phyloP scores from a whole-genome alignment of 495 filamentous ascomycete species.

The Trichoderma erinaceum region DNA sequence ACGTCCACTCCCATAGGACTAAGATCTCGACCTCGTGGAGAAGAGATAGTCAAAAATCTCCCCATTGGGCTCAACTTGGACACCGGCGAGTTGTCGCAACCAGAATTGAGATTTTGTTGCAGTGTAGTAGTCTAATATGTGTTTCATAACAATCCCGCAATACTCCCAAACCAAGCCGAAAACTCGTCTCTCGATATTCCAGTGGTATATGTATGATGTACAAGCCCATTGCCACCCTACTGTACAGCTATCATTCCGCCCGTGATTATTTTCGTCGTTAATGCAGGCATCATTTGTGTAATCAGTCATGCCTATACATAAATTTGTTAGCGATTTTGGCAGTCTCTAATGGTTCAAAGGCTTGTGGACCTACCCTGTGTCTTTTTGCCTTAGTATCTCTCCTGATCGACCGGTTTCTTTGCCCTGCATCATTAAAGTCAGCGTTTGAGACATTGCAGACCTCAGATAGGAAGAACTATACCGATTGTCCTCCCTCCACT shows the following conservation, averaged over 20 bases:
- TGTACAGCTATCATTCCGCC: neutral
- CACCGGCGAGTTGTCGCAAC: neutral
- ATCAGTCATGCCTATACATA: conserved; percentile 20
- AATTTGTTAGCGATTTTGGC: neutral
- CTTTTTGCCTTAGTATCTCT: conserved; percentile 71
- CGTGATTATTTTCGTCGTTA: conserved; percentile 1
- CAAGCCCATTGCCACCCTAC: conserved; percentile 13
- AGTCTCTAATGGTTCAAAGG: neutral
- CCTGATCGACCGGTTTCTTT: conserved; percentile 66
- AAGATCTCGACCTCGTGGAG: neutral
- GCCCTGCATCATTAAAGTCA: conserved; percentile 45
- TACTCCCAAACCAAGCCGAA: conserved; percentile 10
- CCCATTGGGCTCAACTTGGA: neutral
- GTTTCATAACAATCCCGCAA: neutral
- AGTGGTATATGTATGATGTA: conserved; percentile 12
- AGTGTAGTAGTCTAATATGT: conserved; percentile 9
- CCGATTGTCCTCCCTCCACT: conserved; percentile 73
- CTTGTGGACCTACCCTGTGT: conserved; percentile 55
- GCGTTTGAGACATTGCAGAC: neutral
- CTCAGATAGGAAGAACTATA: conserved; percentile 23
- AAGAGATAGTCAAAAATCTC: neutral
- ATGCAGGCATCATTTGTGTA: neutral
- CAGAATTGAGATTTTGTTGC: conserved; percentile 4
- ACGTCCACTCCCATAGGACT: neutral
- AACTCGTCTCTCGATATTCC: conserved; percentile 4